Evolutionary conservation across 441 rosid species (phyloP), one percentile per base, ranked within the genome.

Genomic region (Daphne laureola): DNA sequence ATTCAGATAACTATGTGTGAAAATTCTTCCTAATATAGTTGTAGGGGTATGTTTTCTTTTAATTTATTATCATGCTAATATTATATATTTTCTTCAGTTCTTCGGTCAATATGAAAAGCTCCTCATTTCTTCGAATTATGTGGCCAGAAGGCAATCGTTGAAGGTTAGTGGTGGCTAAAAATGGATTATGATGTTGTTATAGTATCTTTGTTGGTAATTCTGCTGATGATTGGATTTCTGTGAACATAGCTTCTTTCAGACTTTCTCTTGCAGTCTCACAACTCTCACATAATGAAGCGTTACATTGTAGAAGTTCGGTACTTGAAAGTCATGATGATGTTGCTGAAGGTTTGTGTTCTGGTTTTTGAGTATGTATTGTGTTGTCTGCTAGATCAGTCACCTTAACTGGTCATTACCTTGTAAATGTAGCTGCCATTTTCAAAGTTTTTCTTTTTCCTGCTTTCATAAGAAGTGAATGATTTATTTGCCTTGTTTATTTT

Each of bases 101-200:
- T 89, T 89, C 76, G 82, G 73, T 52, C 25, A 74, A 14, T 86
- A 83, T 53, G 92, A 80, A 67, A 82, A 71, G 59, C 85, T 89
- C 18, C 60, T 89, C 76, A 84, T 71, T 25, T 89, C 97, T 65
- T 65, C 90, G n/a, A 89, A 86, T 64, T 89, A 89, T 55, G 97
- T 89, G 65, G 86, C 95, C 5, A 86, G 90, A 70, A 78, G 97
- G 73, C 95, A 89, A 62, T 89, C 95, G 9, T 61, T 89, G 71
- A 89, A 86, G 95, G 97, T 89, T 65, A 64, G 75, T 73, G 46
- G 61, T 60, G 47, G 51, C 51, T 12, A 15, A 35, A 49, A 40
- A 57, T 31, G 38, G 51, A 51, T 45, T 14, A 40, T 64, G 43
- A 15, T 49, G 49, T 17, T 18, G 54, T 31, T 31, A 31, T 7